Evolutionary conservation across 2,329 filamentous ascomycete genomes (phyloP).

Genomic region (Apiospora saccharicola): DNA sequence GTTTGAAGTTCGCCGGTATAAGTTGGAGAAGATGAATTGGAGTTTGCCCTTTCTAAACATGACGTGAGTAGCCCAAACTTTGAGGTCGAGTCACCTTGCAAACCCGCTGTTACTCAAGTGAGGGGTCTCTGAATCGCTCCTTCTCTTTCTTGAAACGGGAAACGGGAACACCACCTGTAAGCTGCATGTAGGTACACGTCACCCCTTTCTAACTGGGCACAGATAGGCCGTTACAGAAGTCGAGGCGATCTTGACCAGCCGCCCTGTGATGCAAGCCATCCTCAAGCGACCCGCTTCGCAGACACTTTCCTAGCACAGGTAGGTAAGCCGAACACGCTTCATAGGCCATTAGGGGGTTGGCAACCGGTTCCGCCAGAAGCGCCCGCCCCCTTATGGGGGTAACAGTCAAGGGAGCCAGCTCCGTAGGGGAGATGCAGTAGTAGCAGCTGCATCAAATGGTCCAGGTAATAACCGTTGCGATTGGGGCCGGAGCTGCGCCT

Average conservation of each 20-base stretch:
- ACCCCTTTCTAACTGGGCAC: background rate
- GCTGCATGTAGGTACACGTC: constrained; percentile 14
- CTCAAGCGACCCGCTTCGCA: background rate
- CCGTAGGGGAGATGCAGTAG: background rate
- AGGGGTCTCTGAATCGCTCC: background rate
- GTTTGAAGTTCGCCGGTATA: background rate
- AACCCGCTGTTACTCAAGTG: background rate
- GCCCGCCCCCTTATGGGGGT: background rate
- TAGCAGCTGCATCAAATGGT: background rate
- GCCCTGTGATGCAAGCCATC: background rate
- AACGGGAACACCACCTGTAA: background rate
- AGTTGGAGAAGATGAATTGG: background rate
- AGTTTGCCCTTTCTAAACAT: background rate
- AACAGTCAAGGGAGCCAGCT: background rate
- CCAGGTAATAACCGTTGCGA: background rate
- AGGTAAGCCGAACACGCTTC: background rate
- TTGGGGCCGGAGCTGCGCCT: background rate
- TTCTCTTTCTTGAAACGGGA: background rate
- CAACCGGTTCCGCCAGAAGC: background rate
- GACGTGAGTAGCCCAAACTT: constrained; percentile 10
- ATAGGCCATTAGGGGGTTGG: background rate
- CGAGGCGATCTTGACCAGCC: background rate
- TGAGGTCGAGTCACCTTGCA: background rate
- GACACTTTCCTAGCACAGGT: background rate
- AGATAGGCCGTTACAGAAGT: background rate